Base-by-base conservation (phyloP, 2,329 filamentous ascomycete genomes). In the Talaromyces sp. region DNA sequence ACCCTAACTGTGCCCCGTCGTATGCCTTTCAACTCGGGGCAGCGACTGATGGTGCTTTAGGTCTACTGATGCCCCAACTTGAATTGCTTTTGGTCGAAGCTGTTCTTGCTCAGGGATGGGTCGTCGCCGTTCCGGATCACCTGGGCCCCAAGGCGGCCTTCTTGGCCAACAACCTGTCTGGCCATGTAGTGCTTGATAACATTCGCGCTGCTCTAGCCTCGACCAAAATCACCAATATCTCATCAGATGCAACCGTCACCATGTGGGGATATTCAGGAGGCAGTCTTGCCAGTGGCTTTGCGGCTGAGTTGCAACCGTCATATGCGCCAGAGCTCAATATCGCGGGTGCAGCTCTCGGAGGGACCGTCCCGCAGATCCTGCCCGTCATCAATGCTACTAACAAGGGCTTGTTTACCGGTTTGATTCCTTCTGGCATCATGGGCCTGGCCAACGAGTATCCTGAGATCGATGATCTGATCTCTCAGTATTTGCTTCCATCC, bases 231-330 rank as follows among this genome's bases (percentile, higher is more conserved):
- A 68, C 76, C 3, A 69, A 71, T 2, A 65, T 80, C 56, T 64
- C 67, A 13, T 41, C 63, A 4, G 66, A 70, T 17, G 70, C 77
- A 0, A 70, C 64, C 6, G 68, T 78, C 46, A 74, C 77, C 2
- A 69, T 84, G 58, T 85, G 81, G 81, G 84, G 84, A 0, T 86
- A 85, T 65, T 83, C 80, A 0, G 84, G 84, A 3, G 83, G 83
- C 2, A 77, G 78, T 1, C 63, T 85, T 3, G 80, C 81, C 0
- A 77, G 70, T 6, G 80, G 78, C 35, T 80, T 75, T 70, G 82
- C 82, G 0, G 74, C 77, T 7, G 81, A 84, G 55, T 66, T 83
- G 10, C 79, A 80, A 32, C 68, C 72, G 0, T 67, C 72, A 6
- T 84, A 84, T 60, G 81, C 82, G 0, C 80, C 81, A 0, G 79